Percentiles rank a stretch among this genome's conserved stretches.
Evolutionary conservation across 176 grass and related monocot species (phyloP).

Genomic region (Aechmea fasciata): DNA sequence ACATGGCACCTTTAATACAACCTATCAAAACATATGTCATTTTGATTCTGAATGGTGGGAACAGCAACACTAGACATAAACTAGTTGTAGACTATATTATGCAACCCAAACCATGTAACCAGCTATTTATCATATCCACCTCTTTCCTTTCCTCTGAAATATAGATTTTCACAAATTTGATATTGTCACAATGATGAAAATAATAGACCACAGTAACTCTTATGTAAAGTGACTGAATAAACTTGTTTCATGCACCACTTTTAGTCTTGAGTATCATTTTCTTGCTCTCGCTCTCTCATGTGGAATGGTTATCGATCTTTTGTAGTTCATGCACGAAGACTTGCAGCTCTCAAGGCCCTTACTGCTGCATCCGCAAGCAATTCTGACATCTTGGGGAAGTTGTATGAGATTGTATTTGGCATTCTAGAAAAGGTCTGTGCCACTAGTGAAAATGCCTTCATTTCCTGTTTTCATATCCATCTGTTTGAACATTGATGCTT

Average conservation of each 20-base stretch:
- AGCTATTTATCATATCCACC: not conserved
- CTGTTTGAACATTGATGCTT: too few relatives aligned
- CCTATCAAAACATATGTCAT: not conserved
- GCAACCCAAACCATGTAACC: not conserved
- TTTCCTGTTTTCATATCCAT: not conserved
- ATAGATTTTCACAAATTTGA: not conserved
- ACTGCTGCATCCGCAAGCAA: slow-evolving; percentile 54
- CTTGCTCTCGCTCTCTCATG: slow-evolving; percentile 20
- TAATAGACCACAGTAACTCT: not conserved
- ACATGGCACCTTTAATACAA: too few relatives aligned
- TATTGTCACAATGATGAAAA: not conserved
- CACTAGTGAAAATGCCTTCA: not conserved
- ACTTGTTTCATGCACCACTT: not conserved
- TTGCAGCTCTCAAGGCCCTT: slow-evolving; percentile 91
- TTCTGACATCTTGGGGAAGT: slow-evolving; percentile 73
- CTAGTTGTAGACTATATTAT: not conserved
- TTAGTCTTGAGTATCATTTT: not conserved
- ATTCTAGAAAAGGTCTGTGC: slow-evolving; percentile 80
- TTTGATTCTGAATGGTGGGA: not conserved
- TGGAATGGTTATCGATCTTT: slow-evolving; percentile 32
- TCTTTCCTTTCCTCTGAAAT: not conserved
- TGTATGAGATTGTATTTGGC: slow-evolving; percentile 87
- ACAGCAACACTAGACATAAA: not conserved
- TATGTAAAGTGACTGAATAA: not conserved
- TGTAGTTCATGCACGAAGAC: slow-evolving; percentile 89